A percentile compares a stretch with the other conserved stretches of the same genome.
Evolutionary conservation across 495 filamentous ascomycete genomes (phyloP).

Genomic region (Bacidia rubella): DNA sequence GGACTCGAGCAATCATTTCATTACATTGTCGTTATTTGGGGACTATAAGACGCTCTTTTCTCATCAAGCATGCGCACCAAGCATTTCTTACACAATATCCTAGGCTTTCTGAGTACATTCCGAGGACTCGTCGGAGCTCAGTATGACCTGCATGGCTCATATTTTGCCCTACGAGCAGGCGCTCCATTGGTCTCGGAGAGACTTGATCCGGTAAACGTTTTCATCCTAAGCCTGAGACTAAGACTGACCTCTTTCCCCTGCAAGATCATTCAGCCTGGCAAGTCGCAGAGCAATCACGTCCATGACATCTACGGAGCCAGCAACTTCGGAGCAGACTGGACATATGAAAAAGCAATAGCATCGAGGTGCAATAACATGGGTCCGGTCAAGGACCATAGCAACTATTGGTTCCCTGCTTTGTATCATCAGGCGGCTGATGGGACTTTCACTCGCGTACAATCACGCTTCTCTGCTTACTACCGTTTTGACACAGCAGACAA

Average conservation of each 20-base stretch:
- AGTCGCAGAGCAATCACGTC: conserved; percentile 42
- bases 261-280: background rate
- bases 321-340: conserved; percentile 52
- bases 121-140: no score
- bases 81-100: no score
- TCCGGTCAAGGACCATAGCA: conserved; percentile 52
- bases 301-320: conserved; percentile 67
- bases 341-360: conserved; percentile 39
- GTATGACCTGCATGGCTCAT: conserved; percentile 4
- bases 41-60: no score
- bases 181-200: conserved; percentile 40
- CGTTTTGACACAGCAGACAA: conserved; percentile 34
- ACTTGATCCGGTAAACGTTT: conserved; percentile 57
- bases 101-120: no score
- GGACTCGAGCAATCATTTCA: no score
- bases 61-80: no score
- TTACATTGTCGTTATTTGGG: no score
- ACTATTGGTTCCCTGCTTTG: conserved; percentile 65
- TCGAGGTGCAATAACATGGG: conserved; percentile 55
- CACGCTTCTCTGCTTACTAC: conserved; percentile 54
- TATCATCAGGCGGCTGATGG: conserved; percentile 53
- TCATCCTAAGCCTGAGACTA: background rate
- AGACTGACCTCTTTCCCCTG: background rate
- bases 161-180: conserved; percentile 23
- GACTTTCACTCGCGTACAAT: conserved; percentile 49